phyloP scores from a whole-genome alignment of 257 asterid genomes.

The Catharanthus roseus region DNA sequence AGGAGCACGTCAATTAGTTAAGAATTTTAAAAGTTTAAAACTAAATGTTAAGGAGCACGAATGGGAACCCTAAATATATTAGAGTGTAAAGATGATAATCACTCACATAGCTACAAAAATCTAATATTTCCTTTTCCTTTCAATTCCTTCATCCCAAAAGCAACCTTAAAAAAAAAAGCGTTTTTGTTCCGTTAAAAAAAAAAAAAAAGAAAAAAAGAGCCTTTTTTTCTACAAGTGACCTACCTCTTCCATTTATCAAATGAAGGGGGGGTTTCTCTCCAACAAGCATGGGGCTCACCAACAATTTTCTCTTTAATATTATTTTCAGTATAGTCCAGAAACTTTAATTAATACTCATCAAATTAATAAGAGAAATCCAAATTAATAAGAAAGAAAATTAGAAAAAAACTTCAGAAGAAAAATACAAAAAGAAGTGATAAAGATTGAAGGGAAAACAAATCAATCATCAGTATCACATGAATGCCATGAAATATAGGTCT shows the following conservation, averaged over 20 bases:
- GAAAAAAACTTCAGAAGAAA: not conserved
- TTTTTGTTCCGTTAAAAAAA: no score
- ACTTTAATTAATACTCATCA: not conserved
- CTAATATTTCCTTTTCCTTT: no score
- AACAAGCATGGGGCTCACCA: not conserved
- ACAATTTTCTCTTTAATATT: not conserved
- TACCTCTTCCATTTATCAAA: not conserved
- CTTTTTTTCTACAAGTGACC: not conserved
- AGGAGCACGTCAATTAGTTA: no score
- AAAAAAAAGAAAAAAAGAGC: no score
- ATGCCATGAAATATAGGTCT: slow-evolving; percentile 2
- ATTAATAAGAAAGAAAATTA: not conserved
- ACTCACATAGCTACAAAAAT: no score
- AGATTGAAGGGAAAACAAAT: not conserved
- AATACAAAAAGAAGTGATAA: not conserved
- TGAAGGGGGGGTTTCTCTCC: not conserved
- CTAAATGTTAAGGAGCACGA: no score
- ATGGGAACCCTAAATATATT: no score
- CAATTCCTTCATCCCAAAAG: not conserved
- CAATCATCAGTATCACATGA: slow-evolving; percentile 1
- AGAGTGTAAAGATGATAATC: no score
- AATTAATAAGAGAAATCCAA: not conserved
- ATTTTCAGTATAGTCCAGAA: not conserved
- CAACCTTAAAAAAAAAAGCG: no score
- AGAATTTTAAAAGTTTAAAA: no score